Base-by-base conservation (phyloP, 768 basidiomycete species). In the Lentinus tigrinus region DNA sequence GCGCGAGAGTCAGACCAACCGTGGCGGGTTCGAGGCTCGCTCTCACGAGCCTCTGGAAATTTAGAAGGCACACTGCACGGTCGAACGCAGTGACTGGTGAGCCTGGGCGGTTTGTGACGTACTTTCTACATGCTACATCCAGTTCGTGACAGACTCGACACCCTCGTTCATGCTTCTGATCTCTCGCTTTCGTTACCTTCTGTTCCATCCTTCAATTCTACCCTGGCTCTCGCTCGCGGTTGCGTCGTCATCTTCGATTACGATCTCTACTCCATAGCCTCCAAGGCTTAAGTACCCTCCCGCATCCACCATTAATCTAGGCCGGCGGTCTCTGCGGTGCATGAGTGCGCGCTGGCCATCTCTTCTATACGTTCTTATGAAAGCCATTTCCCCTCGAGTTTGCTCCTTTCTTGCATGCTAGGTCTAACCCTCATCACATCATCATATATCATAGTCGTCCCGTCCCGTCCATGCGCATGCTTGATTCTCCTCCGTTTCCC, bases 21-120 rank as follows among this genome's bases (percentile, higher is more conserved):
- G 83, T 74, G 69, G 63, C 36, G 88, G 87, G 73, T 82, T 93
- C 66, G 92, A 94, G 70, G 83, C 90, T 66, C 84, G 87, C 73
- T 90, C 89, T 62, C 88, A 92, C 76, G 89, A 94, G 78, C 89
- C 89, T 39, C 73, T 93, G 75, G 92, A 93, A 73, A 86, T 93
- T 80, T 92, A 78, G 67, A 47, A 27, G 16, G 43, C 16, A 24
- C 39, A 42, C 46, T 28, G 26, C 23, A 42, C 38, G 48, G 49
- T n/a, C 28, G 37, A 16, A 37, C 16, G 19, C 49, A 51, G 52
- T 47, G 31, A 19, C 27, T 17, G 43, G 47, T 39, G 31, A 47
- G 49, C 24, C 52, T 47, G 36, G 50, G 42, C 50, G 56, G 57
- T 58, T 43, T 47, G 51, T 53, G 52, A 53, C 50, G 57, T 52